These are phyloP conservation scores for Vickermania spadyakhi DNA, from an alignment of 208 protist genomes.

Conservation along the genomic window DNA sequence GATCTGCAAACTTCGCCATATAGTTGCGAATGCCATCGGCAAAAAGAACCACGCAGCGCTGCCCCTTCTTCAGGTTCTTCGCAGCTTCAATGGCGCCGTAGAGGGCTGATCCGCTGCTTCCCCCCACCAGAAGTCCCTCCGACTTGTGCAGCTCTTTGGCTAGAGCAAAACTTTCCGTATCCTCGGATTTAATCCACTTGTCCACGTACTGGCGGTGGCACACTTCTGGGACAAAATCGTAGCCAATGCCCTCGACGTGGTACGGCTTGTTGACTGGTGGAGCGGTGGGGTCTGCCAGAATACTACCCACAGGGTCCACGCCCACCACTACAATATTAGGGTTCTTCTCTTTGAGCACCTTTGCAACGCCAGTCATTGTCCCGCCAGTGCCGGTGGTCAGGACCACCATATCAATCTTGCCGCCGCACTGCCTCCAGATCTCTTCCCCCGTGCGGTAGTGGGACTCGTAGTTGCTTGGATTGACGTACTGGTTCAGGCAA, in stretches of 20 bases:
- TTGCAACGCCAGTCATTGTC: constrained; percentile 93
- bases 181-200: constrained; percentile 90
- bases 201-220: constrained; percentile 88
- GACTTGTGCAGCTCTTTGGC: constrained; percentile 88
- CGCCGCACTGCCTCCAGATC: constrained; percentile 91
- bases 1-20: constrained; percentile 94
- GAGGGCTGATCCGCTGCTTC: constrained; percentile 91
- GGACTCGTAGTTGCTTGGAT: constrained; percentile 91
- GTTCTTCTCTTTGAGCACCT: constrained; percentile 46
- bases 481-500: constrained; percentile 96
- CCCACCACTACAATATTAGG: constrained; percentile 88
- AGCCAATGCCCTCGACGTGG: constrained; percentile 97
- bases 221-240: constrained; percentile 97
- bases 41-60: constrained; percentile 93
- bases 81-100: constrained; percentile 85
- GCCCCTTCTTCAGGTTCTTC: constrained; percentile 79
- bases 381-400: constrained; percentile 94
- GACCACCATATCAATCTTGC: constrained; percentile 95
- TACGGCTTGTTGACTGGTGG: constrained; percentile 37
- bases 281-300: constrained; percentile 90
- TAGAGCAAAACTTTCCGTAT: constrained; percentile 92
- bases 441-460: constrained; percentile 96
- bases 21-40: constrained; percentile 96
- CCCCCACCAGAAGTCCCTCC: constrained; percentile 95
- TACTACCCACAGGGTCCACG: constrained; percentile 94